Conservation (phyloP, 129 eudicot genomes). For the Flaveria linearis region DNA sequence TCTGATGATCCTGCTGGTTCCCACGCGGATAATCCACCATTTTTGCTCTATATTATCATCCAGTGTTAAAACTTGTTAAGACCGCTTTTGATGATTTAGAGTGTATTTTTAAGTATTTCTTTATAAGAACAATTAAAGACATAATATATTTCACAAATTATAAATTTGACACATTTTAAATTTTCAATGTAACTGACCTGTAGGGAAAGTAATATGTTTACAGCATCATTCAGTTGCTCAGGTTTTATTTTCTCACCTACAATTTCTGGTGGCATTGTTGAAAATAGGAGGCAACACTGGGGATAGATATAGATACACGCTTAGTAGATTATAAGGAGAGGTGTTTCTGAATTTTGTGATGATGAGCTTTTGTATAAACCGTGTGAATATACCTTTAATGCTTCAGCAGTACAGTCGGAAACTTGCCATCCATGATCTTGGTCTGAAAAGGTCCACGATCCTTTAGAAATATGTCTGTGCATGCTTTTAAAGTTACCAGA, state of each 20-base stretch:
- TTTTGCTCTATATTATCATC: conserved; percentile 67
- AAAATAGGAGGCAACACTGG: conserved; percentile 73
- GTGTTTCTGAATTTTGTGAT: not conserved
- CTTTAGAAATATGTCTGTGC: conserved; percentile 83
- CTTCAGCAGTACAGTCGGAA: conserved; percentile 93
- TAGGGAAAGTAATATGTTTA: conserved; percentile 64
- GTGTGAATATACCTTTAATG: conserved; percentile 51
- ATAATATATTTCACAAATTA: not conserved
- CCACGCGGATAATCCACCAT: conserved; percentile 88
- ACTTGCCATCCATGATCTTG: conserved; percentile 98
- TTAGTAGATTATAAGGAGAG: not conserved
- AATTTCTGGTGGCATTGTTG: conserved; percentile 76
- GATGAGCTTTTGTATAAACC: not conserved
- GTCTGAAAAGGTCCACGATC: conserved; percentile 91
- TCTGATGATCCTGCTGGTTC: conserved; percentile 74
- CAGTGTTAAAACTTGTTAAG: not conserved
- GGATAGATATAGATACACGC: conserved; percentile 2
- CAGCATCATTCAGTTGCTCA: conserved; percentile 60
- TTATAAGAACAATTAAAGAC: not conserved
- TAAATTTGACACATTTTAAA: not conserved
- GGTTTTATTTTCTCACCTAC: conserved; percentile 71
- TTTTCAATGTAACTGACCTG: conserved; percentile 52
- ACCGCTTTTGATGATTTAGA: not conserved
- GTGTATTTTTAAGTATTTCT: not conserved
- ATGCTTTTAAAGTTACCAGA: conserved; percentile 79